Base-by-base conservation (phyloP, 2,329 filamentous ascomycete genomes). In the Pestalotiopsis sp. region DNA sequence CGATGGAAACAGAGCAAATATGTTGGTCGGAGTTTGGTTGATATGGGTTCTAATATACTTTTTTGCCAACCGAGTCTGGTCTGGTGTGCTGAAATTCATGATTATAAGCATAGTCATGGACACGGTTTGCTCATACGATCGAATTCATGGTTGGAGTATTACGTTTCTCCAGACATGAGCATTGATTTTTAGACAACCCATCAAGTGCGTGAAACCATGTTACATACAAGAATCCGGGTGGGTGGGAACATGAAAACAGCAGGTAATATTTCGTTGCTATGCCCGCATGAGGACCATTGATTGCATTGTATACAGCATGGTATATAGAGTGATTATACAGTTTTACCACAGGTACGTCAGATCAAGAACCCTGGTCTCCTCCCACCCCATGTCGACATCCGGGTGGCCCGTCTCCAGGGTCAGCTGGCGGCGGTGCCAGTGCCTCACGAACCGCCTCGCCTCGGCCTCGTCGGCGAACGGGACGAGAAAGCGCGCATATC, bases 401-500 rank as follows among this genome's bases (percentile, higher is more conserved):
- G 57, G 24, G 52, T 66, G 22, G 17, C 67, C 69, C 74, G 73
- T 71, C 20, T 39, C 69, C 26, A 76, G 55, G 66, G 56, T 70
- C 67, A 84, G 71, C 66, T 77, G 73, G 67, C 80, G 75, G 26
- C 78, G 77, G 71, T 84, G 81, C 81, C 82, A 84, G 64, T 70
- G 68, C 68, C 83, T 77, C 38, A 82, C 81, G 70, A 86, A 86
- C 66, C 84, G 80, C 66, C 81, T 82, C 22, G 88, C 88, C 69
- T 88, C 87, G 10, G 79, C 78, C 63, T 83, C 79, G n/a, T 85
- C 85, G 14, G 80, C 74, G 69, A 92, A 89, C 4, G 84, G 82
- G 24, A 91, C 72, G 14, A 91, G 78, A 79, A 87, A 88, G 55
- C 85, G 78, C 44, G 74, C 72, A 66, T 77, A 81, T n/a, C 61